These are phyloP conservation scores for Spathaspora sp. DNA, from an alignment of 805 yeast genomes.

Conservation along the genomic window DNA sequence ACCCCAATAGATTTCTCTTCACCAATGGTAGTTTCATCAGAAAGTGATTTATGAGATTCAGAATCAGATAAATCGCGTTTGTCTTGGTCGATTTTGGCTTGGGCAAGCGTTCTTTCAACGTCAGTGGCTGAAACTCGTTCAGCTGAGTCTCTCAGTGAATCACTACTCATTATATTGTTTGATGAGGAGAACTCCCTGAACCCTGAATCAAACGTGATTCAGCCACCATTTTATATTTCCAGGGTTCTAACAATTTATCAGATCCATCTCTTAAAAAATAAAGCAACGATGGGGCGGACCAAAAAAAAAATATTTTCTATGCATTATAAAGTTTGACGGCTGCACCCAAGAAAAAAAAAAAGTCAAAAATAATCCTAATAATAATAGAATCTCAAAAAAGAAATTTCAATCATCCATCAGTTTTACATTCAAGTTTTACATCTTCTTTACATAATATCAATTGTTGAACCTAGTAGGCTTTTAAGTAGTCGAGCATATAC, in stretches of 20 bases:
- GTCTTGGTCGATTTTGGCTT: neutral
- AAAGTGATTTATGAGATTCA: slow-evolving; percentile 1
- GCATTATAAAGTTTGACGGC: neutral
- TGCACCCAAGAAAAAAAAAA: neutral
- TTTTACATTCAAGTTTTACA: too few relatives aligned
- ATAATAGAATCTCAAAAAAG: neutral
- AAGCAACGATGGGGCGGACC: neutral
- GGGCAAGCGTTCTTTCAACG: neutral
- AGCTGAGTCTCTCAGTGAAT: neutral
- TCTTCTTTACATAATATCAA: too few relatives aligned
- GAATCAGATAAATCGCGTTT: neutral
- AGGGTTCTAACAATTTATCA: neutral
- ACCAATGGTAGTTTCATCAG: neutral
- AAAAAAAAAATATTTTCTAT: neutral
- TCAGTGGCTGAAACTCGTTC: neutral
- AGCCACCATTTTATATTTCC: neutral
- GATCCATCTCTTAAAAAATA: slow-evolving; percentile 1
- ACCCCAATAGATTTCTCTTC: slow-evolving; percentile 46
- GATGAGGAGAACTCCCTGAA: neutral
- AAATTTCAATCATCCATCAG: too few relatives aligned
- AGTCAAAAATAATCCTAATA: neutral
- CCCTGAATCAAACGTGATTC: neutral
- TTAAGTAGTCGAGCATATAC: too few relatives aligned
- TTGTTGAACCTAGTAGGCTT: too few relatives aligned
- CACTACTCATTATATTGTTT: neutral